Evolutionary conservation across 2,329 filamentous ascomycete genomes (phyloP), one percentile per base, ranked within the genome.

Genomic region (Pestalotiopsis sp.): DNA sequence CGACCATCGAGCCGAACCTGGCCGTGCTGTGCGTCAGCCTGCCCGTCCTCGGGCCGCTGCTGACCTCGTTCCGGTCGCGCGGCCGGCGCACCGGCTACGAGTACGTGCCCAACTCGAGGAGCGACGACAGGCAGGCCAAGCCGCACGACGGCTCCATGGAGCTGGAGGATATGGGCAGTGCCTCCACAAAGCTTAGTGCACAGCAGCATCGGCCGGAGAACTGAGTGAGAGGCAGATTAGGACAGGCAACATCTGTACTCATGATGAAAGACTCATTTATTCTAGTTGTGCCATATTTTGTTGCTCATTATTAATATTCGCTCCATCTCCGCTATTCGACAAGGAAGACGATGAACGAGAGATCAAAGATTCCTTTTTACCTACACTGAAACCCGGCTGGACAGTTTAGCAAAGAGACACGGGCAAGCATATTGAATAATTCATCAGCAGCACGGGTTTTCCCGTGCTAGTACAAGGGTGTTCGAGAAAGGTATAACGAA

Each of bases 1-100:
- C 70, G 31, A 66, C 70, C 7, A n/a, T 64, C 13, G 62, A 64
- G 23, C 38, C 62, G 13, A 64, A 45, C 20, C 20, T 64, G 39
- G 62, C 62, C 12, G n/a, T 64, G 17, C 36, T 64, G 4, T 64
- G 62, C 39, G 41, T 52, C 20, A 64, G 62, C 23, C 23, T 64
- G 4, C 62, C 62, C 12, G 36, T 64, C 7, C 14, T 62, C 4
- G 60, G 20, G 27, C 60, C 60, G 38, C 11, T 62, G n/a, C 20
- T 38, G 25, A 62, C 23, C 31, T 62, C 25, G 13, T 20, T 59
- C 5, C 20, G 56, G 27, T 25, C 56, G 27, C 56, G 27, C 12
- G 25, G 25, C 14, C 56, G 27, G 14, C 20, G 14, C 20, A 59
- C 56, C 9, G 56, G 56, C 17, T 59, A 59, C 56, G 14, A 31